Percentiles rank a stretch among this genome's conserved stretches.
Evolutionary conservation across 805 yeast genomes (phyloP).

Genomic region (Zygoascus biomembranicola): DNA sequence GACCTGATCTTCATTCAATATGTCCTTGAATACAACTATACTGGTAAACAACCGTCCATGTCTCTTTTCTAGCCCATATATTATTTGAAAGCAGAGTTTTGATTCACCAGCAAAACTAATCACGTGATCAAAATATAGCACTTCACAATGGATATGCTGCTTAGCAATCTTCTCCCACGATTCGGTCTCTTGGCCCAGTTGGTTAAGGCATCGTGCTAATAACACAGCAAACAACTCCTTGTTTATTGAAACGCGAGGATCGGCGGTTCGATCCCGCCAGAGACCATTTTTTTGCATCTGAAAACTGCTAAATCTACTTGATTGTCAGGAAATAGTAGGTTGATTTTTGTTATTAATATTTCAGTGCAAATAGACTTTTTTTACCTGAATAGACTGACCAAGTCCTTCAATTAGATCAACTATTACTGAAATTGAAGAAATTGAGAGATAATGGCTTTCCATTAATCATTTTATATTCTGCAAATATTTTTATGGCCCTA

Average conservation of each 20-base stretch:
- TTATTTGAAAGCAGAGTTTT: no score
- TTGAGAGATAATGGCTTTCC: not conserved
- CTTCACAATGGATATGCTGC: not conserved
- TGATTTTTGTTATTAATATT: not conserved
- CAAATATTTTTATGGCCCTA: no score
- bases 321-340: not conserved
- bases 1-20: no score
- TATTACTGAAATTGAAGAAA: no score
- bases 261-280: constrained; percentile 25
- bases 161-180: not conserved
- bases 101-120: no score
- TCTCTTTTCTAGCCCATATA: no score
- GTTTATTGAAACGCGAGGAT: constrained; percentile 22
- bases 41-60: no score
- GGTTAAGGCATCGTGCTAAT: constrained; percentile 24
- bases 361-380: no score
- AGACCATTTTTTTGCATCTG: constrained; percentile 19
- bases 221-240: constrained; percentile 17
- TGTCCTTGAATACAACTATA: no score
- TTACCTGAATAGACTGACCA: no score
- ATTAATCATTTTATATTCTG: not conserved
- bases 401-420: no score
- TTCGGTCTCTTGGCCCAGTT: constrained; percentile 22
- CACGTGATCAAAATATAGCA: not conserved
- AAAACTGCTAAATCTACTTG: no score